A percentile compares a stretch with the other conserved stretches of the same genome.
phyloP scores from a whole-genome alignment of 2,329 filamentous ascomycete genomes.

The Fulvia fulva region DNA sequence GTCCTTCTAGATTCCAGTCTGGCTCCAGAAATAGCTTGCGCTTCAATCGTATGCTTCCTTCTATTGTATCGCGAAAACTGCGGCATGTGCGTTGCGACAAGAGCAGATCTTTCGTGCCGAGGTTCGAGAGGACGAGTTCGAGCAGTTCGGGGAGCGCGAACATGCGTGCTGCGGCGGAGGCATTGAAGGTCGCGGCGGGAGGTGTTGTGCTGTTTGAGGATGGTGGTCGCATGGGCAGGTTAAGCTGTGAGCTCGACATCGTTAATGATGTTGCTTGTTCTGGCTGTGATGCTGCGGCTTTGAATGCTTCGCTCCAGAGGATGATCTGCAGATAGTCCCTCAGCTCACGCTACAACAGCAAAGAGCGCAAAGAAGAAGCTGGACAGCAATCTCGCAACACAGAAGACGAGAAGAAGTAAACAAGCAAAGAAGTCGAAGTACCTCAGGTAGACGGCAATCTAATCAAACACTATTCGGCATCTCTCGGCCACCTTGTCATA shows the following conservation, averaged over 20 bases:
- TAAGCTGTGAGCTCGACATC: background rate
- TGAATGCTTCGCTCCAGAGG: too few species aligned
- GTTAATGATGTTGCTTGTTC: background rate
- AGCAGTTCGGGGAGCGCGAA: slow-evolving; percentile 38
- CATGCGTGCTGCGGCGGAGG: slow-evolving; percentile 18
- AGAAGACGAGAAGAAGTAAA: background rate
- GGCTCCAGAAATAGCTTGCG: slow-evolving; percentile 35
- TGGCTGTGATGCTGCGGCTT: too few species aligned
- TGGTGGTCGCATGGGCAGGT: background rate
- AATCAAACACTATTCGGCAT: background rate
- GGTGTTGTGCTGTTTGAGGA: background rate
- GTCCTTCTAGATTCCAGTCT: slow-evolving; percentile 30
- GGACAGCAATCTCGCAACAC: too few species aligned
- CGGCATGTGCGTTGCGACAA: slow-evolving; percentile 31
- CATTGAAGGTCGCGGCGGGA: background rate
- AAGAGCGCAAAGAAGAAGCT: background rate
- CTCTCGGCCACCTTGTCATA: background rate
- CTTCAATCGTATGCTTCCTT: slow-evolving; percentile 28
- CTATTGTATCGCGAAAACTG: slow-evolving; percentile 28
- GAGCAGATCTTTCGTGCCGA: slow-evolving; percentile 32
- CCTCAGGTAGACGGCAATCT: too few species aligned
- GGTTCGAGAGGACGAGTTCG: slow-evolving; percentile 35
- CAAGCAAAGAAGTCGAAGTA: slow-evolving; percentile 4
- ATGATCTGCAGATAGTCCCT: too few species aligned
- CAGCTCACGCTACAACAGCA: background rate